Conservation (phyloP, 495 filamentous ascomycete species). For the Aspergillus ellipticus region DNA sequence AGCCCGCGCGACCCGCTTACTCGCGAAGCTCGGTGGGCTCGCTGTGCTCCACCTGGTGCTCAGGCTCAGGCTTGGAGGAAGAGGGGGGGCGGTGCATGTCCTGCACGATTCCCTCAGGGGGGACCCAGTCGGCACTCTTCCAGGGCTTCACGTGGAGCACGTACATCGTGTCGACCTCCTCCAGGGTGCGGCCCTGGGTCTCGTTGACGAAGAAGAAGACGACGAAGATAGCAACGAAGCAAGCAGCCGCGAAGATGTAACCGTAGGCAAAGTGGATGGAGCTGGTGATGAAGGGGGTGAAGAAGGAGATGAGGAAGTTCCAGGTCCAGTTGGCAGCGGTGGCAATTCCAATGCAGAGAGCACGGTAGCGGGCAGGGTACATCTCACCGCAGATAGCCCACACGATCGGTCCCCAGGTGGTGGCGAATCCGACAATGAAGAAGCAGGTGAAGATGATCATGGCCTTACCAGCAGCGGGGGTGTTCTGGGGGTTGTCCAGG, state of each 20-base stretch:
- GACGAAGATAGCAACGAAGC: constrained; percentile 56
- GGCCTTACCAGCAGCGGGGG: constrained; percentile 59
- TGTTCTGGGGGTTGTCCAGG: constrained; percentile 42
- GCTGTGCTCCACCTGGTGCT: constrained; percentile 16
- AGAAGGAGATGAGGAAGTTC: constrained; percentile 86
- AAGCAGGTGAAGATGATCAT: constrained; percentile 77
- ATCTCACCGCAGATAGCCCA: constrained; percentile 80
- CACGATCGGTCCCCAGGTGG: constrained; percentile 79
- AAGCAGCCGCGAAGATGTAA: constrained; percentile 74
- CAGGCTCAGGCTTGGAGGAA: constrained; percentile 6
- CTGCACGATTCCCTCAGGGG: constrained; percentile 40
- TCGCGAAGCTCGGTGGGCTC: constrained; percentile 22
- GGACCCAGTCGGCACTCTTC: constrained; percentile 58
- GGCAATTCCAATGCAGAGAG: constrained; percentile 69
- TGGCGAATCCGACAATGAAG: constrained; percentile 59
- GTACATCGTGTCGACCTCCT: constrained; percentile 88
- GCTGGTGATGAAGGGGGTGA: constrained; percentile 70
- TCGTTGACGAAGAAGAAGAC: constrained; percentile 82
- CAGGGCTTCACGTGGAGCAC: constrained; percentile 64
- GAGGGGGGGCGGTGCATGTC: constrained; percentile 26
- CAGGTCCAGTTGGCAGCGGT: constrained; percentile 85
- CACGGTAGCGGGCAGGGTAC: constrained; percentile 74
- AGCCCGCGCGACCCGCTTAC: too few species aligned
- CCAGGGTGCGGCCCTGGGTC: constrained; percentile 61
- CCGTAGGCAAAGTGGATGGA: constrained; percentile 73